Conservation (phyloP, 2,329 filamentous ascomycete genomes). For the Pestalotiopsis sp. region DNA sequence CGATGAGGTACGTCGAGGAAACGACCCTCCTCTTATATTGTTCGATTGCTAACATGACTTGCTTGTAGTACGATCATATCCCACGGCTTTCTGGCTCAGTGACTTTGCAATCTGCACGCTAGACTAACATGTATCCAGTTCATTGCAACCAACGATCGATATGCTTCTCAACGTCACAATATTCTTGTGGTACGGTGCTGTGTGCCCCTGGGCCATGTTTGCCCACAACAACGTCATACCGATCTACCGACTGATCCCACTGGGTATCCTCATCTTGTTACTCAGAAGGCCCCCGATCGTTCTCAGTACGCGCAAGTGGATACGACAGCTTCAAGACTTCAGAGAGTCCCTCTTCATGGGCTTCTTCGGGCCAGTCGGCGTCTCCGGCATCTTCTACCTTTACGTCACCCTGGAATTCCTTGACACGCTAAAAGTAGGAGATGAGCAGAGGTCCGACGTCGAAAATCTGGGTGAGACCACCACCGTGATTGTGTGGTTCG, state of each 20-base stretch:
- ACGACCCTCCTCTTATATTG: not conserved
- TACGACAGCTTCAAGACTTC: conserved; percentile 76
- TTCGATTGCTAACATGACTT: conserved; percentile 16
- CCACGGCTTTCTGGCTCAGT: no score
- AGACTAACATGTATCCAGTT: conserved; percentile 36
- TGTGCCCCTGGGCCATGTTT: conserved; percentile 80
- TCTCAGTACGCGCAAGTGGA: conserved; percentile 71
- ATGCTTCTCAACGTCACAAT: conserved; percentile 90
- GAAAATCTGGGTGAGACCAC: conserved; percentile 66
- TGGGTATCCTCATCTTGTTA: conserved; percentile 77
- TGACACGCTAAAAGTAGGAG: conserved; percentile 57
- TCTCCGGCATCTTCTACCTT: conserved; percentile 88
- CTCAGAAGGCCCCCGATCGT: conserved; percentile 79
- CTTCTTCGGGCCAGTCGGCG: conserved; percentile 91
- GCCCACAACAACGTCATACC: conserved; percentile 68
- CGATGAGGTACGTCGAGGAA: conserved; percentile 60
- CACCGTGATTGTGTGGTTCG: conserved; percentile 80
- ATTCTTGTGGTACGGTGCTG: conserved; percentile 89
- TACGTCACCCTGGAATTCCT: conserved; percentile 82
- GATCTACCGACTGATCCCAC: conserved; percentile 69
- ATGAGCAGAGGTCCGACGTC: conserved; percentile 66
- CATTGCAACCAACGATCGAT: conserved; percentile 90
- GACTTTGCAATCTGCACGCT: not conserved
- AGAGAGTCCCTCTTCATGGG: conserved; percentile 84
- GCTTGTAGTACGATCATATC: not conserved